A percentile compares a stretch with the other conserved stretches of the same genome.
phyloP scores from a whole-genome alignment of 768 basidiomycete genomes.

The Dacryopinax primogenitus region DNA sequence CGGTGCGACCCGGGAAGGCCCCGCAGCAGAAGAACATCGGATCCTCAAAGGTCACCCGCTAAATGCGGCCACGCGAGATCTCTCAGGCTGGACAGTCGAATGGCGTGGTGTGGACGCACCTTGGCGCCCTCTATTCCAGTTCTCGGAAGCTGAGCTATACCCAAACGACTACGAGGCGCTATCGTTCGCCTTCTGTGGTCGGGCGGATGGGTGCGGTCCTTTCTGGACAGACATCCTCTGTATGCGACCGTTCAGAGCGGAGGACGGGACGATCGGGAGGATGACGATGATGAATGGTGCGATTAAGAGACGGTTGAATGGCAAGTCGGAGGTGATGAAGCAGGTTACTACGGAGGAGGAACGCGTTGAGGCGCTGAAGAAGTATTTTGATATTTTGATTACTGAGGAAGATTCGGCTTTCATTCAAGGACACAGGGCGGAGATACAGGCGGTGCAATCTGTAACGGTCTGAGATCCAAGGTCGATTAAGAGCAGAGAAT shows the following conservation, averaged over 20 bases:
- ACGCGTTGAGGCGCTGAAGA: neutral
- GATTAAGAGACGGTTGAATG: neutral
- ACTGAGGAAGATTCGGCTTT: neutral
- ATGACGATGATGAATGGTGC: neutral
- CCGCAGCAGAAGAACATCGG: neutral
- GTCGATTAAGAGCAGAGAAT: no score
- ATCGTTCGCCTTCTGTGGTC: slow-evolving; percentile 1
- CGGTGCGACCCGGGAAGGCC: neutral
- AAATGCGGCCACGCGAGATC: neutral
- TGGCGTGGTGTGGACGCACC: neutral
- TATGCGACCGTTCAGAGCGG: neutral
- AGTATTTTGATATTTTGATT: neutral
- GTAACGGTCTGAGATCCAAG: neutral
- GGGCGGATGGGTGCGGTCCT: neutral
- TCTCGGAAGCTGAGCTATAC: neutral
- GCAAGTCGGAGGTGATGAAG: neutral
- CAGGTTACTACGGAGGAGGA: neutral
- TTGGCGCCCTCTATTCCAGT: slow-evolving; percentile 1
- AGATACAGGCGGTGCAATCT: neutral
- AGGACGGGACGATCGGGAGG: neutral
- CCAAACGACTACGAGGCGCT: slow-evolving; percentile 3
- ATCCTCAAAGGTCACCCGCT: neutral
- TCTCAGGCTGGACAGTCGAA: neutral
- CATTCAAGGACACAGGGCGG: neutral
- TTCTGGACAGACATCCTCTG: neutral